These are phyloP conservation scores for Grammothele lineata DNA, from an alignment of 768 basidiomycete genomes.

Conservation along the genomic window DNA sequence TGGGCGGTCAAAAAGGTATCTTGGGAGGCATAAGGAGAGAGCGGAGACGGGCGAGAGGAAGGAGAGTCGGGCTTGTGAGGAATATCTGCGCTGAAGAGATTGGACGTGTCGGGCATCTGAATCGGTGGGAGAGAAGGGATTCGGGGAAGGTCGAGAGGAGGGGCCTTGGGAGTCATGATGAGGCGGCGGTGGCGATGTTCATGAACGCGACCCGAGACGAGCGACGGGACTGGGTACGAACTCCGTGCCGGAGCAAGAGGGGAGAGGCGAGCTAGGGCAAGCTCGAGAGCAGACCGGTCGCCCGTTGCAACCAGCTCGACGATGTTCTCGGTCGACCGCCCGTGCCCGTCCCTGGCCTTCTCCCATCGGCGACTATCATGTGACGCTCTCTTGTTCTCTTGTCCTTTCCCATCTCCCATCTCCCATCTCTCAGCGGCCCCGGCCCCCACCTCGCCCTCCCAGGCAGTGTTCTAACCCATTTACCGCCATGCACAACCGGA, in stretches of 20 bases:
- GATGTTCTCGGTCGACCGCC: conserved; percentile 1
- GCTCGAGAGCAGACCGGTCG: conserved; percentile 7
- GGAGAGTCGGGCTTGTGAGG: conserved; percentile 31
- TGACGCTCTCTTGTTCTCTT: conserved; percentile 3
- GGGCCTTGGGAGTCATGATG: conserved; percentile 25
- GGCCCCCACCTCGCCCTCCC: not conserved
- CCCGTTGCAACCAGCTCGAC: conserved; percentile 4
- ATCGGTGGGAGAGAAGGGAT: conserved; percentile 44
- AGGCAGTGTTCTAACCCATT: too few relatives aligned
- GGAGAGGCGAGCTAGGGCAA: not conserved
- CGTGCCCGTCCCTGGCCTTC: conserved; percentile 6
- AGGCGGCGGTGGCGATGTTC: conserved; percentile 7
- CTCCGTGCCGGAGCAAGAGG: not conserved
- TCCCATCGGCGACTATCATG: conserved; percentile 8
- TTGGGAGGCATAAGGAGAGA: conserved; percentile 19
- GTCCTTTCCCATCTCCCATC: not conserved
- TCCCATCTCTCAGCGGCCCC: not conserved
- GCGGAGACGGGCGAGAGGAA: conserved; percentile 40
- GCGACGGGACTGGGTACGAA: conserved; percentile 3
- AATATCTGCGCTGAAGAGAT: conserved; percentile 21
- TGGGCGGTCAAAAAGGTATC: conserved; percentile 26
- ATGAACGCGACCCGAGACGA: conserved; percentile 9
- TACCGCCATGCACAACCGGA: too few relatives aligned
- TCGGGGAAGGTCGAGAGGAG: conserved; percentile 27
- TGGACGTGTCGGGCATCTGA: conserved; percentile 34